Base-by-base conservation (phyloP, 148 eudicot species). In the Diospyros lotus region DNA sequence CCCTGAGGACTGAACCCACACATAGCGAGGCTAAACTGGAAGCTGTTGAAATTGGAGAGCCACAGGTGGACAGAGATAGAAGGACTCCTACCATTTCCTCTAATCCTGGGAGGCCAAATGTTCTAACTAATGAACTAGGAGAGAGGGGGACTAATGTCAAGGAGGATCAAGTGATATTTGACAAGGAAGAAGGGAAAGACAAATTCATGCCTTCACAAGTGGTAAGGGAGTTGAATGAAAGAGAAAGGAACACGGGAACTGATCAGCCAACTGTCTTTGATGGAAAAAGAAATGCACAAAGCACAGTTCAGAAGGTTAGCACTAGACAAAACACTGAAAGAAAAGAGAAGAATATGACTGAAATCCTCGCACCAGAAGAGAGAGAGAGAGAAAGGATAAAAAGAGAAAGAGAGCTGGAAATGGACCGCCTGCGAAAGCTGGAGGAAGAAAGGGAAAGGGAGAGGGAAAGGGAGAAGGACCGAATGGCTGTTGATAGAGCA, bases 391-490 rank as follows among this genome's bases (percentile, higher is more conserved):
- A 81, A 56, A 77, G 83, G 73, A 40, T 81, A 48, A 79, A 69
- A 64, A 80, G 76, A 71, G 85, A 80, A 59, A 87, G 73, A 77
- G 85, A 86, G 68, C 74, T 80, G 78, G 94, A 94, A 83, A 81
- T 77, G 62, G 97, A 92, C 65, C 86, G 78, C 15, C 77, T 89
- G 50, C 85, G 84, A 74, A 93, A 87, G 83, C 68, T 89, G 17
- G 97, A 93, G 83, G 99, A 91, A 87, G 99, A 93, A 81, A 87
- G 88, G 82, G 98, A 95, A 71, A 88, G 98, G 79, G 92, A 92
- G 77, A 89, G 92, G 85, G 99, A 96, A 81, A 88, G 98, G 83
- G 94, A 88, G 78, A 96, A 96, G 84, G 99, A 96, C 80, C 86
- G 94, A 73, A 93, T 89, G 93, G 88, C 91, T 76, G 90, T 91